A percentile compares a stretch with the other conserved stretches of the same genome.
phyloP scores from a whole-genome alignment of 2,329 filamentous ascomycete genomes.

The Xylariaceae sp. region DNA sequence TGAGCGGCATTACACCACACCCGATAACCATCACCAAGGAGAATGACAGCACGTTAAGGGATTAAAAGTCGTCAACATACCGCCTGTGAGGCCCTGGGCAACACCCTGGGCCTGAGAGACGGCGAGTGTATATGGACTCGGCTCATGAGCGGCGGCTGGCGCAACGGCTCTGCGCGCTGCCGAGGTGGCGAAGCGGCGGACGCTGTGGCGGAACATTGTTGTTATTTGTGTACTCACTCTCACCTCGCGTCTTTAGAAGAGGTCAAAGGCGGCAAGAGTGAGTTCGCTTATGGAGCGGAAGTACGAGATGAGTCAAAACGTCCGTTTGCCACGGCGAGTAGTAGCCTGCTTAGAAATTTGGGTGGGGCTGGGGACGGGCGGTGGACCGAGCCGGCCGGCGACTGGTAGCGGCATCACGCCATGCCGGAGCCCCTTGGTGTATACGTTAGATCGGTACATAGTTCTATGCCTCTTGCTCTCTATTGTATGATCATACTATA shows the following conservation, averaged over 20 bases:
- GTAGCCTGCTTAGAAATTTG: conserved; percentile 8
- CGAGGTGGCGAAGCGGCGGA: conserved; percentile 65
- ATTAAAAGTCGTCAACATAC: too few relatives aligned
- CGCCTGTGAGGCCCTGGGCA: conserved; percentile 76
- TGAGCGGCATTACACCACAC: too few relatives aligned
- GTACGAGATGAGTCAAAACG: not conserved
- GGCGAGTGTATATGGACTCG: conserved; percentile 61
- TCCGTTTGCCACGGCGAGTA: too few relatives aligned
- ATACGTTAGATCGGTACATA: too few relatives aligned
- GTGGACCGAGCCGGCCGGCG: conserved; percentile 11
- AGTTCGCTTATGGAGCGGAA: not conserved
- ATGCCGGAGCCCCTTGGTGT: conserved; percentile 14
- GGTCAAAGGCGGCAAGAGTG: too few relatives aligned
- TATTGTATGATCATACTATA: too few relatives aligned
- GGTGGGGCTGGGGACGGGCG: conserved; percentile 19
- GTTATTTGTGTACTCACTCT: not conserved
- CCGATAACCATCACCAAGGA: too few relatives aligned
- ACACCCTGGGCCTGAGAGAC: conserved; percentile 79
- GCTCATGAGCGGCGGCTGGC: conserved; percentile 32
- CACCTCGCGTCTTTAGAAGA: too few relatives aligned
- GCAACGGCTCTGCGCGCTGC: conserved; percentile 45
- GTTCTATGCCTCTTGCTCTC: too few relatives aligned
- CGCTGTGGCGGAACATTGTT: conserved; percentile 68
- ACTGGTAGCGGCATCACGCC: conserved; percentile 23
- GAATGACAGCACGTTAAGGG: too few relatives aligned